Evolutionary conservation across 2,329 filamentous ascomycete species (phyloP).

Genomic region (Fusarium stilboides): DNA sequence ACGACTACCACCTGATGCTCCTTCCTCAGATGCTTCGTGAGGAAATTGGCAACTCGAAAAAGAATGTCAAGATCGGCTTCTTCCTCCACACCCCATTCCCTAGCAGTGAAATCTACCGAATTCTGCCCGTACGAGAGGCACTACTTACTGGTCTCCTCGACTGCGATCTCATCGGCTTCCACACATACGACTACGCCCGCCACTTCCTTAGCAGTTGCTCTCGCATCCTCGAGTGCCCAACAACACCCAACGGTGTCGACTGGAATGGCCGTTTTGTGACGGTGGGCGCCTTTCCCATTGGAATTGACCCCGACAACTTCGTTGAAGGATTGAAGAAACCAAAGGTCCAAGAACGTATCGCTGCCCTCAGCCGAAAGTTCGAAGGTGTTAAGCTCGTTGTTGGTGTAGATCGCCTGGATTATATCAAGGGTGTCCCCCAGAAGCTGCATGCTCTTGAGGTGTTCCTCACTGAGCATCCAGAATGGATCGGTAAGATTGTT

Average conservation of each 20-base stretch:
- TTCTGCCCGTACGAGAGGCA: conserved; percentile 91
- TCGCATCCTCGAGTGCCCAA: conserved; percentile 85
- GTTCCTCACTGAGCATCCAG: conserved; percentile 95
- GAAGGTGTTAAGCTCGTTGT: conserved; percentile 97
- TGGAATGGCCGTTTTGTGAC: conserved; percentile 91
- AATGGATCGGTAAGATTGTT: conserved; percentile 98
- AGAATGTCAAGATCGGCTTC: conserved; percentile 98
- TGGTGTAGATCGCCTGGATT: conserved; percentile 95
- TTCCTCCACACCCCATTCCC: conserved; percentile 98
- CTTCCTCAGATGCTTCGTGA: conserved; percentile 95
- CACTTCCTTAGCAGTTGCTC: conserved; percentile 98
- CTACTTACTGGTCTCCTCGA: conserved; percentile 90
- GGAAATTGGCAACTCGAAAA: conserved; percentile 83
- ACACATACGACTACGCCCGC: conserved; percentile 98
- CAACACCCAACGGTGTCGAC: conserved; percentile 93
- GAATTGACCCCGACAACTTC: conserved; percentile 98
- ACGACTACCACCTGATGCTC: conserved; percentile 99
- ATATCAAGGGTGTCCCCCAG: conserved; percentile 98
- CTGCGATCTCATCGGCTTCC: conserved; percentile 96
- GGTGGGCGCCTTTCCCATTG: conserved; percentile 96
- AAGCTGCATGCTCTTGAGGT: conserved; percentile 97
- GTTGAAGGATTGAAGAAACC: conserved; percentile 88
- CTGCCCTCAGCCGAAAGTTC: conserved; percentile 88
- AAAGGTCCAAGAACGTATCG: conserved; percentile 89
- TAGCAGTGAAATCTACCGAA: conserved; percentile 96